Percentiles rank a stretch among this genome's conserved stretches.
These are phyloP conservation scores for Boletus vermiculosoides DNA, from an alignment of 768 basidiomycete genomes.

Conservation along the genomic window DNA sequence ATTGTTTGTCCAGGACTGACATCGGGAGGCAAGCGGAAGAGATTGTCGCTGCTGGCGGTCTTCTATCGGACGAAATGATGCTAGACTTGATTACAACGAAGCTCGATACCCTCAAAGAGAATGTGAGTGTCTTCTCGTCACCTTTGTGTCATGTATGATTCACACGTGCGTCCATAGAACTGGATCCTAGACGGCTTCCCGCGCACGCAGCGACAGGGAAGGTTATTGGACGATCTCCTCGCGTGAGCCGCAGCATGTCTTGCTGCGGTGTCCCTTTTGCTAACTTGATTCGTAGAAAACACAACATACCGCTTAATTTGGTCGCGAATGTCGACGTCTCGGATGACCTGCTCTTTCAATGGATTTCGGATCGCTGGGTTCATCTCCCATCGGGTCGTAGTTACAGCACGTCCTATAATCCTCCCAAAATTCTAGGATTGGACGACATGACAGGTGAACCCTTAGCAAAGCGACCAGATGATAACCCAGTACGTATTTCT, in stretches of 20 bases:
- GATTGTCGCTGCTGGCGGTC: slow-evolving; percentile 72
- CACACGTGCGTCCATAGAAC: slow-evolving; percentile 45
- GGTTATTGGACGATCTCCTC: slow-evolving; percentile 71
- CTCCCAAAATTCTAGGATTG: slow-evolving; percentile 68
- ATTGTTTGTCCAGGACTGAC: slow-evolving; percentile 48
- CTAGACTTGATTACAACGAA: slow-evolving; percentile 70
- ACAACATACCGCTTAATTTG: slow-evolving; percentile 65
- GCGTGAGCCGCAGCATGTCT: slow-evolving; percentile 42
- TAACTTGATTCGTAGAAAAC: slow-evolving; percentile 42
- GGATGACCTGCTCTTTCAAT: slow-evolving; percentile 75
- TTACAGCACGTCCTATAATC: slow-evolving; percentile 86
- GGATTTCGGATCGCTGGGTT: slow-evolving; percentile 84
- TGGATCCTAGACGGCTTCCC: slow-evolving; percentile 95
- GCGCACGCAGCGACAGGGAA: slow-evolving; percentile 77
- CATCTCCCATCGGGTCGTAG: slow-evolving; percentile 83
- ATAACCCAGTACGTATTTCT: slow-evolving; percentile 66
- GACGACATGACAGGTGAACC: slow-evolving; percentile 88
- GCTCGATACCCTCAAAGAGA: slow-evolving; percentile 60
- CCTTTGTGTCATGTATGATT: background rate
- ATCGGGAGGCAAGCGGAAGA: slow-evolving; percentile 73
- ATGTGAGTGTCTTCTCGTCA: slow-evolving; percentile 40
- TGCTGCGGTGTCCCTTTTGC: background rate
- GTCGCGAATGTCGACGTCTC: slow-evolving; percentile 82
- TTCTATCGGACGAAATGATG: slow-evolving; percentile 78
- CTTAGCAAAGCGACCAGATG: slow-evolving; percentile 77